These are phyloP conservation scores for Geum urbanum DNA, from an alignment of 306 rosid genomes.

Conservation along the genomic window DNA sequence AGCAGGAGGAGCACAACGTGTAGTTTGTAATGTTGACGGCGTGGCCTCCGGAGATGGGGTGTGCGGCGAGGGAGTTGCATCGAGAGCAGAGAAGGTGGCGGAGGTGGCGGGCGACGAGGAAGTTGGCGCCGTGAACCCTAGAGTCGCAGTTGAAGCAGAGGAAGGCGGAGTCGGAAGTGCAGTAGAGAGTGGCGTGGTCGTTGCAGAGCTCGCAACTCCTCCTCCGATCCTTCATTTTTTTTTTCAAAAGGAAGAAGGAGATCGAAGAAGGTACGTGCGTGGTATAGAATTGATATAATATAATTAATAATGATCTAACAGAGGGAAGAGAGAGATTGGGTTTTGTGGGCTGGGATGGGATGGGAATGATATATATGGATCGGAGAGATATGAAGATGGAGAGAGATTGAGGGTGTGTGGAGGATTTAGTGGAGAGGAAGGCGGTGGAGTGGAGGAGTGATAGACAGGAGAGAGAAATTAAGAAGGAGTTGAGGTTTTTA, in stretches of 20 bases:
- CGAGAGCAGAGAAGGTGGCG: slow-evolving; percentile 31
- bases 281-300: too few species aligned
- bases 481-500: neutral
- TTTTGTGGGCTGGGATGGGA: neutral
- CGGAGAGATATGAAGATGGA: neutral
- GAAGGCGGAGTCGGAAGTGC: slow-evolving; percentile 35
- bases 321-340: too few species aligned
- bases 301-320: too few species aligned
- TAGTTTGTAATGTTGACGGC: neutral
- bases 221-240: slow-evolving; percentile 12
- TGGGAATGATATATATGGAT: too few species aligned
- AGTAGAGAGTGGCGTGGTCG: slow-evolving; percentile 26
- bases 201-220: slow-evolving; percentile 33
- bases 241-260: too few species aligned
- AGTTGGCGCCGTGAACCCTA: slow-evolving; percentile 36
- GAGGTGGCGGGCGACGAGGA: slow-evolving; percentile 40
- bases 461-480: neutral
- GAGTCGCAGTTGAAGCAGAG: slow-evolving; percentile 37
- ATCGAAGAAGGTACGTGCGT: too few species aligned
- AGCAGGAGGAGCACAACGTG: slow-evolving; percentile 23
- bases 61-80: slow-evolving; percentile 13
- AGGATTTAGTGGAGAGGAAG: slow-evolving; percentile 10
- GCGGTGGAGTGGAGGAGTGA: slow-evolving; percentile 12
- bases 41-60: slow-evolving; percentile 5
- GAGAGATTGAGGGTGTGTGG: neutral